Conservation (phyloP, 2,329 filamentous ascomycete species). For the Huntiella savannae region DNA sequence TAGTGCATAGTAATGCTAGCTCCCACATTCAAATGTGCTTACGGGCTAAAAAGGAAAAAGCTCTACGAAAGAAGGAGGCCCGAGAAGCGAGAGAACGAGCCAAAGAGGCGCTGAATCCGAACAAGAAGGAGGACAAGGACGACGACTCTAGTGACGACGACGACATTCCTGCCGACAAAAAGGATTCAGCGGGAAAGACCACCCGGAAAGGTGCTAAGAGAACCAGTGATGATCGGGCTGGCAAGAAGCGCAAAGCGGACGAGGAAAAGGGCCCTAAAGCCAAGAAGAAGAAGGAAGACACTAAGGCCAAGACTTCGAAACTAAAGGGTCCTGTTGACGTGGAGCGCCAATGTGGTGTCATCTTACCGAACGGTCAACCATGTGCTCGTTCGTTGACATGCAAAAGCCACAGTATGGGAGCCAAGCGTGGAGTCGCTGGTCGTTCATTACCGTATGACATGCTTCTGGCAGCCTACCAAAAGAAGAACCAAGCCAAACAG, state of each 20-base stretch:
- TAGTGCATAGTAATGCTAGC: slow-evolving; percentile 55
- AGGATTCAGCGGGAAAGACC: slow-evolving; percentile 23
- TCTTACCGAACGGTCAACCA: slow-evolving; percentile 64
- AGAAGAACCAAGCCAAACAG: slow-evolving; percentile 97
- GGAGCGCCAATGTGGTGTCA: slow-evolving; percentile 80
- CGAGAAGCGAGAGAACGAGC: slow-evolving; percentile 50
- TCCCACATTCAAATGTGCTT: slow-evolving; percentile 71
- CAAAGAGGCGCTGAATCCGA: slow-evolving; percentile 39
- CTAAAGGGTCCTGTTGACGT: slow-evolving; percentile 88
- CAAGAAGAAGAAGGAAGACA: slow-evolving; percentile 92
- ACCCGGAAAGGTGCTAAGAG: slow-evolving; percentile 47
- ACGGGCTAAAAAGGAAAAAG: slow-evolving; percentile 66
- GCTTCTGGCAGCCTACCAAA: slow-evolving; percentile 72
- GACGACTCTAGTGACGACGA: slow-evolving; percentile 29
- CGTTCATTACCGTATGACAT: slow-evolving; percentile 82
- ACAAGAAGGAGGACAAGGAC: slow-evolving; percentile 30
- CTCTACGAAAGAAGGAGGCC: slow-evolving; percentile 56
- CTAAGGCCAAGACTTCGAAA: slow-evolving; percentile 65
- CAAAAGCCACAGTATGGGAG: slow-evolving; percentile 90
- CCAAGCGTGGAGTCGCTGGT: slow-evolving; percentile 74
- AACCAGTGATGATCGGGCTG: slow-evolving; percentile 39
- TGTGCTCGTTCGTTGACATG: slow-evolving; percentile 81
- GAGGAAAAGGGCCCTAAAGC: slow-evolving; percentile 68
- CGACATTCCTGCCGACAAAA: slow-evolving; percentile 25
- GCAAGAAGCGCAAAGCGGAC: slow-evolving; percentile 64